These are phyloP conservation scores for Trichomonascus vanleenenianus DNA, from an alignment of 805 yeast genomes.

Conservation along the genomic window DNA sequence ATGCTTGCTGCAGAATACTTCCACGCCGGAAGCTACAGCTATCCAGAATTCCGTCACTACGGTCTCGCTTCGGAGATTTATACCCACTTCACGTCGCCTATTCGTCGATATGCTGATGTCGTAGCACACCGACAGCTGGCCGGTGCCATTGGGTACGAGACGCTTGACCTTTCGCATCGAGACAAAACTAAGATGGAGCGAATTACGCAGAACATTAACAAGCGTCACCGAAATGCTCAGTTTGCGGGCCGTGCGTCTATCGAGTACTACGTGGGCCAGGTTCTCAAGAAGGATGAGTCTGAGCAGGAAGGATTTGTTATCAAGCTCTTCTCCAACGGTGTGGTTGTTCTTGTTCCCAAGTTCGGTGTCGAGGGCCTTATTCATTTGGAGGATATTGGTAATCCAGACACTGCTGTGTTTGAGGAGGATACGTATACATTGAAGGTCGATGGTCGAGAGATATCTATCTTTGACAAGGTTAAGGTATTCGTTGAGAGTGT, in stretches of 20 bases:
- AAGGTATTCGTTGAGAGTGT: constrained; percentile 74
- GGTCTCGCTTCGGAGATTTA: constrained; percentile 96
- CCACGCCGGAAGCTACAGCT: constrained; percentile 81
- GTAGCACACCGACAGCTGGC: constrained; percentile 97
- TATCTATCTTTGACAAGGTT: constrained; percentile 79
- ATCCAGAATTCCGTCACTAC: constrained; percentile 89
- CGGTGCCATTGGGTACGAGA: constrained; percentile 94
- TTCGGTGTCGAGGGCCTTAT: constrained; percentile 95
- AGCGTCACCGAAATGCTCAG: constrained; percentile 94
- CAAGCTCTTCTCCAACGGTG: constrained; percentile 88
- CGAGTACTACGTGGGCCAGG: constrained; percentile 97
- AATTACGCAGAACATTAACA: constrained; percentile 82
- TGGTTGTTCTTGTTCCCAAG: constrained; percentile 89
- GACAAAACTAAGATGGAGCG: constrained; percentile 86
- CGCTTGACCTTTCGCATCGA: constrained; percentile 70
- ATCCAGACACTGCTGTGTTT: constrained; percentile 52
- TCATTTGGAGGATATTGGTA: constrained; percentile 63
- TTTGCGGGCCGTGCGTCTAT: constrained; percentile 98
- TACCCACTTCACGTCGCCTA: constrained; percentile 98
- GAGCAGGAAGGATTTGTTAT: constrained; percentile 85
- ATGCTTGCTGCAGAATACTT: constrained; percentile 99
- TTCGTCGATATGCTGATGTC: constrained; percentile 95
- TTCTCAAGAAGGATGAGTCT: constrained; percentile 76
- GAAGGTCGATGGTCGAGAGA: constrained; percentile 43
- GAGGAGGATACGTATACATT: constrained; percentile 75